Base-by-base conservation (phyloP, 768 basidiomycete genomes). In the Boletus rubroflammeus region DNA sequence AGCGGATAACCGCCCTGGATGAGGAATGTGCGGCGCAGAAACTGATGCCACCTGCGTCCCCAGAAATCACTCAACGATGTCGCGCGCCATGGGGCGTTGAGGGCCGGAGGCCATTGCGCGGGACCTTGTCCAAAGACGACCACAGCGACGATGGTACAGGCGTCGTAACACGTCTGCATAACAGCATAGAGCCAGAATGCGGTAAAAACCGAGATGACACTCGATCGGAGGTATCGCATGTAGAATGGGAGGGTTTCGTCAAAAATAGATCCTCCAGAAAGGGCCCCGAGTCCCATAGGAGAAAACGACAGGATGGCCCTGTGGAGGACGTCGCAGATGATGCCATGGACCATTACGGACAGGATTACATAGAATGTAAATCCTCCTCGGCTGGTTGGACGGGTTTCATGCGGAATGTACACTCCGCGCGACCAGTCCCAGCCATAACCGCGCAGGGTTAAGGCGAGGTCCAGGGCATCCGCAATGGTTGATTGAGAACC, bases 371-470 rank as follows among this genome's bases (percentile, higher is more conserved):
- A n/a, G 14, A 17, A 28, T 2, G 15, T 11, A 17, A 54, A 84
- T 26, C 63, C 56, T 2, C 55, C 31, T 10, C 63, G 71, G 4
- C 64, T 57, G 36, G 47, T 26, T 10, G 75, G 71, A 23, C 78
- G 76, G 8, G 72, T 73, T 56, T 79, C 78, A 15, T 56, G 62
- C 5, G 70, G 61, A 21, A 67, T 28, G 41, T 62, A 59, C 19
- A 62, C 26, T 36, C 61, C 56, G 25, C 67, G 58, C 1, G 81
- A 80, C 78, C 81, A 85, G 43, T 78, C 70, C 84, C 85, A 86
- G 28, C 80, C 81, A 49, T 73, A 62, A 6, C 84, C 85, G 15
- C 85, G 81, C 13, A 81, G 62, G 56, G 77, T 81, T 56, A 67
- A 70, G 19, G 59, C 58, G 19, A 86, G 72, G 50, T 86, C 83